Percentiles rank a stretch among this genome's conserved stretches.
These are phyloP conservation scores for Mortierella hygrophila DNA, from an alignment of 192 early-diverging fungal species.

Conservation along the genomic window DNA sequence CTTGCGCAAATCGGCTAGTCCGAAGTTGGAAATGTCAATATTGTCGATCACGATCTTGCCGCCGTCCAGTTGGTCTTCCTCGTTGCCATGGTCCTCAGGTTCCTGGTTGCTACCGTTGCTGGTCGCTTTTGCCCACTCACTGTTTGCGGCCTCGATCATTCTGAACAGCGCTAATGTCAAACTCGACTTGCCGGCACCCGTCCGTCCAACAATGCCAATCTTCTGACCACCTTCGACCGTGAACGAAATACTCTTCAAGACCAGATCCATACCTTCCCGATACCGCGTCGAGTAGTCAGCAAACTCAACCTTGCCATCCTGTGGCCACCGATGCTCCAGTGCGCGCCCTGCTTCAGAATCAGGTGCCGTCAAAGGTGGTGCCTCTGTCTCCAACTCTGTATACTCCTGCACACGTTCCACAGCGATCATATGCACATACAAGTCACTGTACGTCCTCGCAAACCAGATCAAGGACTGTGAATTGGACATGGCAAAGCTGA, in stretches of 20 bases:
- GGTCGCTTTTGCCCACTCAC: neutral
- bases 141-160: conserved; percentile 57
- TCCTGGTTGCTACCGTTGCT: neutral
- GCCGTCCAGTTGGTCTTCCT: conserved; percentile 11
- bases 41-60: conserved; percentile 81
- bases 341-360: conserved; percentile 62
- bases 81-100: neutral
- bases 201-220: conserved; percentile 89
- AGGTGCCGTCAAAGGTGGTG: conserved; percentile 13
- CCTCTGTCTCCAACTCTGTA: conserved; percentile 43
- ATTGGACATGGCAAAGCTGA: conserved; percentile 77
- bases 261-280: conserved; percentile 70
- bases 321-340: conserved; percentile 84
- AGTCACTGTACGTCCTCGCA: conserved; percentile 84
- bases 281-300: conserved; percentile 80
- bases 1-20: conserved; percentile 64
- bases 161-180: conserved; percentile 65
- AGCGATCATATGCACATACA: conserved; percentile 54
- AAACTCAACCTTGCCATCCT: conserved; percentile 74
- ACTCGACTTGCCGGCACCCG: conserved; percentile 61
- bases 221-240: conserved; percentile 68
- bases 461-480: conserved; percentile 88
- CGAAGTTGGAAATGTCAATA: conserved; percentile 70
- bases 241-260: conserved; percentile 81
- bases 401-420: conserved; percentile 48